Base-by-base conservation (phyloP, 345 rosid species). In the Lumnitzera racemosa region DNA sequence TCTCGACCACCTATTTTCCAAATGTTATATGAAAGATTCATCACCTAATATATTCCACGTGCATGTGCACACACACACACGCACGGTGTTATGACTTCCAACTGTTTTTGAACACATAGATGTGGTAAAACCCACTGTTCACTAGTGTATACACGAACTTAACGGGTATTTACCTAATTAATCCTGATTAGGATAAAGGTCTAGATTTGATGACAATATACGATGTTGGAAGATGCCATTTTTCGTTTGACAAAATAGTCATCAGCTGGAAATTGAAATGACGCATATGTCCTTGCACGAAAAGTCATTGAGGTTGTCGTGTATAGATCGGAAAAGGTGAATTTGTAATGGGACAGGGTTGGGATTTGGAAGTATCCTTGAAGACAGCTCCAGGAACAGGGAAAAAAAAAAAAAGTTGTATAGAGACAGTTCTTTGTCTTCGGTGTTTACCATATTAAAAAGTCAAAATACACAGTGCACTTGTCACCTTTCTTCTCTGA, bases 381-480 rank as follows among this genome's bases (percentile, higher is more conserved):
- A 36, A 49, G 71, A 61, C 76, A 58, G 60, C 8, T 58, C 48
- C 20, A 61, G 49, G 25, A 52, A 15, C 41, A 24, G 14, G n/a
- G n/a, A 20, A 20, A 20, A 20, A 20, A 20, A 4, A 1, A 16
- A 56, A 48, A 51, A 43, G 51, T 13, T 51, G 29, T 49, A 43
- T 27, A 15, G 48, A 36, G 2, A 17, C 46, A 29, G 60, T 36
- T 16, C 13, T 31, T 2, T 11, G 6, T 15, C 51, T 59, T 55
- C 24, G 46, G 56, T 31, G 11, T 62, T 47, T n/a, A 17, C 52
- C 48, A 8, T 31, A 20, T 66, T 25, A 5, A 64, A 78, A 87
- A 84, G 91, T 84, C 95, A 84, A 84, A 70, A 61, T 67, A 51
- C 56, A 77, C 61, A 76, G 80, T 81, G 23, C 41, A 55, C 41